These are phyloP conservation scores for Cymbopogon citratus DNA, from an alignment of 176 grass and related monocot species.

Conservation along the genomic window DNA sequence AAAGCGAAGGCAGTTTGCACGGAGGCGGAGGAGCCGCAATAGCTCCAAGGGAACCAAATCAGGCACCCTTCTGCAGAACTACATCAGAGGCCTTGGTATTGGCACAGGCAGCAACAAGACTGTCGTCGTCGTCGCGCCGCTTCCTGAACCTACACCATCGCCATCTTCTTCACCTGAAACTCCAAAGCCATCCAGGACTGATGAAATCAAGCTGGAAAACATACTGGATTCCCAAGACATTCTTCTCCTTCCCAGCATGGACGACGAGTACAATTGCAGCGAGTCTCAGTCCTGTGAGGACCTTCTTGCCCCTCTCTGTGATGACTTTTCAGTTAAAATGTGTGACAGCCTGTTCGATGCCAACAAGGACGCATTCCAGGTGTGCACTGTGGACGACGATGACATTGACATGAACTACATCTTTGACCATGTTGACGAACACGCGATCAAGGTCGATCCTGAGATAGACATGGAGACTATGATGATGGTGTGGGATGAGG, in stretches of 20 bases:
- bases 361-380: conserved; percentile 20
- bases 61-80: conserved; percentile 65
- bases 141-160: not conserved
- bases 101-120: conserved; percentile 18
- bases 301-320: conserved; percentile 15
- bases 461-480: conserved; percentile 45
- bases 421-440: conserved; percentile 51
- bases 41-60: conserved; percentile 44
- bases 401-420: conserved; percentile 23
- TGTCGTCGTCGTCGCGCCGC: not conserved
- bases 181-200: not conserved
- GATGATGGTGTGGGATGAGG: conserved; percentile 46
- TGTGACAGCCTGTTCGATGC: conserved; percentile 40
- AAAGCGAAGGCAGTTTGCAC: conserved; percentile 68
- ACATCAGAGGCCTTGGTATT: conserved; percentile 71
- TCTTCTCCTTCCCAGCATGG: not conserved
- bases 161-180: not conserved
- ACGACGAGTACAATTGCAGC: not conserved
- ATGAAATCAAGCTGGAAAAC: not conserved
- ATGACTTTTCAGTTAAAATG: conserved; percentile 36
- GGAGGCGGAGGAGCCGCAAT: conserved; percentile 28
- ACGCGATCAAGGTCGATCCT: conserved; percentile 8
- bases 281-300: not conserved
- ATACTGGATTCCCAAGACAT: not conserved
- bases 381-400: conserved; percentile 21